Base-by-base conservation (phyloP, 441 rosid species). In the Croton laevigatus region DNA sequence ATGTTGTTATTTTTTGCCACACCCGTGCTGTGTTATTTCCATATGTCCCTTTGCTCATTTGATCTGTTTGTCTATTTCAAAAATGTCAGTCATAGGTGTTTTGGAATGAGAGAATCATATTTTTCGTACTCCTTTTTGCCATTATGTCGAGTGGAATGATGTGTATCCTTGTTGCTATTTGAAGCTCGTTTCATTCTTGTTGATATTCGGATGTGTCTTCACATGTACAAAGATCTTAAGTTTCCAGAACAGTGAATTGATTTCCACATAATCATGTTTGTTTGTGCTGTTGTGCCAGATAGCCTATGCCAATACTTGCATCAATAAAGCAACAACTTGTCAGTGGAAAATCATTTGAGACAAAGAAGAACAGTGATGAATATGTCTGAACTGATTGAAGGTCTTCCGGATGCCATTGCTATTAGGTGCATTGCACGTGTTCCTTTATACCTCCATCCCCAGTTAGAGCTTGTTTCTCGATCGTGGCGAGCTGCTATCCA, bases 331-430 rank as follows among this genome's bases (percentile, higher is more conserved):
- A 68, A 72, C 32, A 60, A 49, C 40, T 68, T 46, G 46, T 60
- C 20, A 34, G 70, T 49, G 66, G 66, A 80, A 68, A 60, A 70
- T 70, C 64, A 19, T 57, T 66, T 65, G 54, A 36, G 52, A 77
- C 70, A 60, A 44, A 78, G 80, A 83, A 84, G 74, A 66, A 76
- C 73, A 75, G 60, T 74, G 73, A 51, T 64, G 72, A 86, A 71
- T 44, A 94, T 94, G 98, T 85, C 98, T 79, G 91, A 82, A 71
- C 83, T 94, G 77, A 85, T 94, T 58, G 93, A 94, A 79, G 95
- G 97, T 42, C 95, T 94, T 58, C 98, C 98, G 0, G 97, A 94
- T 1, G 95, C 95, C 17, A 93, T 94, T 69, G 91, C 95, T 62
- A 70, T 94, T 71, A 84, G 97, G 80, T 94, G 97, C 83, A 88